Base-by-base conservation (phyloP, 495 filamentous ascomycete genomes). In the Apiosordaria backusii region DNA sequence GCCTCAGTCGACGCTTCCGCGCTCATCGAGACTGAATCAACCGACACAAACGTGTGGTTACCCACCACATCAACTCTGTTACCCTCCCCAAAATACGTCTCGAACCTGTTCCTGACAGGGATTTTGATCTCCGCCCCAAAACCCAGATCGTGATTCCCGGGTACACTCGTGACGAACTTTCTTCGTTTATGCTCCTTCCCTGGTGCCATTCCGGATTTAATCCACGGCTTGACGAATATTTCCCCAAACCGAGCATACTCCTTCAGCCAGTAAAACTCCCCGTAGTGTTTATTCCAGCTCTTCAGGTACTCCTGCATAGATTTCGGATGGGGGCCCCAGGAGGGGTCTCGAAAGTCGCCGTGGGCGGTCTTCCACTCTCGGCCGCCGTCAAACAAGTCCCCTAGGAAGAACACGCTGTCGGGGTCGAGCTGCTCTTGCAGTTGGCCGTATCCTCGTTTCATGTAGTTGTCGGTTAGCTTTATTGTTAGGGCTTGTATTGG, bases 111-210 rank as follows among this genome's bases (percentile, higher is more conserved):
- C 60, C 92, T 84, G 15, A 97, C 91, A 0, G 89, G 78, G 24
- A 88, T 70, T 71, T 95, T 90, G 61, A 99, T 88, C 21, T 92
- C 90, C 25, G 84, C 85, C 1, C 91, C 96, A 70, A 99, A 94
- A 1, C 96, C 96, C n/a, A 97, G 79, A 75, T 99, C 96, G 75
- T 99, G 96, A 68, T 99, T 99, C 6, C 95, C 96, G 0, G 96
- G 96, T 22, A 99, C 72, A 68, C 87, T 92, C 2, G 89, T 86
- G 54, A 97, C 86, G 52, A 97, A 81, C 79, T 86, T 89, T 65
- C 91, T 71, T 55, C 83, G 74, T 62, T 79, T 78, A 67, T 82
- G 78, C 57, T 76, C 75, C 57, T 76, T 59, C 57, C 72, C 68
- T 68, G 82, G 59, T 60, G 21, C 60, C 15, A 64, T 62, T 27